Evolutionary conservation across 2,329 filamentous ascomycete species (phyloP).

Genomic region (Pestalotiopsis sp.): DNA sequence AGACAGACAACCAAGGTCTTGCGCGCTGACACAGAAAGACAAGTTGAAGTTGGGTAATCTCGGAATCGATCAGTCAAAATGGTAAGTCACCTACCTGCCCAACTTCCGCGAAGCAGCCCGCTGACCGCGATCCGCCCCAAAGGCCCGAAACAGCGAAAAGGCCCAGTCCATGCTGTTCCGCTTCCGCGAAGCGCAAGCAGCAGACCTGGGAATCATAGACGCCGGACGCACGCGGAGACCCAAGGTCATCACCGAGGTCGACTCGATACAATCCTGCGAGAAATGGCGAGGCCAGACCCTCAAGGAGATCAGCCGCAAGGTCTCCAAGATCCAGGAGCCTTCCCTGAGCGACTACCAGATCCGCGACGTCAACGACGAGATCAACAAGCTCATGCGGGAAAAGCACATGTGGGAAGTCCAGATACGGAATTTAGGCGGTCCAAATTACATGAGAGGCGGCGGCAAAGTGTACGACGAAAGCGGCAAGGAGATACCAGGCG

Average conservation of each 20-base stretch:
- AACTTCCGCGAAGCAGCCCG: not conserved
- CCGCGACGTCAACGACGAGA: slow-evolving; percentile 96
- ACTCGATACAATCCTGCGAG: slow-evolving; percentile 83
- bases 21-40: not conserved
- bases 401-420: slow-evolving; percentile 99
- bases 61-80: slow-evolving; percentile 22
- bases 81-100: slow-evolving; percentile 18
- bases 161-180: slow-evolving; percentile 99
- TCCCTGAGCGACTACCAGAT: slow-evolving; percentile 96
- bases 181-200: slow-evolving; percentile 96
- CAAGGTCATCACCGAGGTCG: slow-evolving; percentile 85
- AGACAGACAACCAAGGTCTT: not conserved
- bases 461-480: slow-evolving; percentile 73
- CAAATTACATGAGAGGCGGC: slow-evolving; percentile 86
- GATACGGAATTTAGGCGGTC: slow-evolving; percentile 92
- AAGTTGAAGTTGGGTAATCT: not conserved
- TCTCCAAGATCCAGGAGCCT: slow-evolving; percentile 90
- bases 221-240: slow-evolving; percentile 85
- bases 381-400: slow-evolving; percentile 98
- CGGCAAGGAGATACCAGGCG: slow-evolving; percentile 68
- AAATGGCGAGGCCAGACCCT: slow-evolving; percentile 98
- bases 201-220: slow-evolving; percentile 94
- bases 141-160: slow-evolving; percentile 98
- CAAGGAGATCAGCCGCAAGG: slow-evolving; percentile 95
- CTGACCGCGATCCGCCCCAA: slow-evolving; percentile 10